phyloP scores from a whole-genome alignment of 345 rosid genomes.

The Raphanus raphanistrum region DNA sequence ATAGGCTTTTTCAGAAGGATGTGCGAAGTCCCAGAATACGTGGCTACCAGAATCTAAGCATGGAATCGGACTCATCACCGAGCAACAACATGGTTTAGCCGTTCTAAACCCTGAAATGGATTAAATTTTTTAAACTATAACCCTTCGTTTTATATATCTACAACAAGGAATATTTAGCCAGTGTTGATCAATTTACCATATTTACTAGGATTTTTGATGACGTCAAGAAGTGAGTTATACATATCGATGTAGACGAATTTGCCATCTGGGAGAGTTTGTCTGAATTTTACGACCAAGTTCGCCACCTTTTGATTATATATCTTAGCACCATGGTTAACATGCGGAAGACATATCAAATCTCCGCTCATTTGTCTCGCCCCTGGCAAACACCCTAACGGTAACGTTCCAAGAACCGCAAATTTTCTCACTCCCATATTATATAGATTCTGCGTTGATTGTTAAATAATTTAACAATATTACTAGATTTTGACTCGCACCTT shows the following conservation, averaged over 20 bases:
- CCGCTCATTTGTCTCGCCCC: constrained; percentile 3
- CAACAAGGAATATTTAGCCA: background rate
- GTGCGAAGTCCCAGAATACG: constrained; percentile 33
- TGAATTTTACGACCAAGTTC: constrained; percentile 14
- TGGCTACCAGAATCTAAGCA: constrained; percentile 20
- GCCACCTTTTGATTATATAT: constrained; percentile 24
- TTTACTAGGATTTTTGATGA: constrained; percentile 10
- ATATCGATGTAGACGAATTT: constrained; percentile 24
- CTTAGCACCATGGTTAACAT: constrained; percentile 18
- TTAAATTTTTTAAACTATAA: background rate
- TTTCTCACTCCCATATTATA: constrained; percentile 33
- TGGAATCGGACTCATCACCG: constrained; percentile 20
- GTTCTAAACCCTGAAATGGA: constrained; percentile 15
- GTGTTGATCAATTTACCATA: constrained; percentile 21
- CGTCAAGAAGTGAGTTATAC: constrained; percentile 16
- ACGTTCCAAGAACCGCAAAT: constrained; percentile 28
- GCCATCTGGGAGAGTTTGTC: constrained; percentile 1
- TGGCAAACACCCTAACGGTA: constrained; percentile 37
- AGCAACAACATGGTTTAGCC: constrained; percentile 25
- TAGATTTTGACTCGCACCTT: too few relatives aligned
- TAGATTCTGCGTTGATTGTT: constrained; percentile 16
- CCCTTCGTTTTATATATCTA: background rate
- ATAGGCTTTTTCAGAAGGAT: constrained; percentile 36
- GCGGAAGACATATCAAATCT: constrained; percentile 5
- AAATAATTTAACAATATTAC: background rate